phyloP scores from a whole-genome alignment of 805 yeast genomes.

The Candida odintsovae region DNA sequence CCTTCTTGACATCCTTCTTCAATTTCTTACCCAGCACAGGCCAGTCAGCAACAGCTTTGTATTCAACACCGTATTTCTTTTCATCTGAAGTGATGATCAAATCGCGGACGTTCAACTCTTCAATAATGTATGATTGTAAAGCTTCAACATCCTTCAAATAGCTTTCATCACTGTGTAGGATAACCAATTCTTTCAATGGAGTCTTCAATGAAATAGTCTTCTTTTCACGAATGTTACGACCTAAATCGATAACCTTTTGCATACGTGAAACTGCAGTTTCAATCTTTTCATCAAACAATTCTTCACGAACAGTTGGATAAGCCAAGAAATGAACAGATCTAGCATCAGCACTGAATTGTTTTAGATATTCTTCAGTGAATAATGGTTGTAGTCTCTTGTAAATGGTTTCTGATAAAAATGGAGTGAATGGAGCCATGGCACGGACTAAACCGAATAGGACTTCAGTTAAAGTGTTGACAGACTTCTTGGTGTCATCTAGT shows the following conservation, averaged over 20 bases:
- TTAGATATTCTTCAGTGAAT: slow-evolving; percentile 55
- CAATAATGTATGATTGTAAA: slow-evolving; percentile 72
- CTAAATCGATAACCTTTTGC: slow-evolving; percentile 95
- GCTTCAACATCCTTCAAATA: slow-evolving; percentile 77
- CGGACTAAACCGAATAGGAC: slow-evolving; percentile 83
- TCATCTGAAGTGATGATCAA: slow-evolving; percentile 86
- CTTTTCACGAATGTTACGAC: slow-evolving; percentile 96
- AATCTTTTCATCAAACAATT: slow-evolving; percentile 72
- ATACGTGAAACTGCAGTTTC: slow-evolving; percentile 89
- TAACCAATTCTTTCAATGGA: slow-evolving; percentile 83
- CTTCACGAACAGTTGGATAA: slow-evolving; percentile 82
- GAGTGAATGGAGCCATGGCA: slow-evolving; percentile 99
- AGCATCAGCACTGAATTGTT: slow-evolving; percentile 45
- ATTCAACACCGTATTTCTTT: slow-evolving; percentile 84
- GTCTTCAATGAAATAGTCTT: slow-evolving; percentile 89
- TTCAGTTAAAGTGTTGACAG: slow-evolving; percentile 87
- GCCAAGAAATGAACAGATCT: slow-evolving; percentile 91
- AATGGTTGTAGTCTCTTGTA: slow-evolving; percentile 66
- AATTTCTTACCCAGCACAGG: slow-evolving; percentile 96
- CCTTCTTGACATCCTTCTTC: slow-evolving; percentile 89
- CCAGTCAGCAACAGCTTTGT: slow-evolving; percentile 97
- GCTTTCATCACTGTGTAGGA: slow-evolving; percentile 69
- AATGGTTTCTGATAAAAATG: slow-evolving; percentile 87
- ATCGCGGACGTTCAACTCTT: slow-evolving; percentile 90
- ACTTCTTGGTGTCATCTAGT: slow-evolving; percentile 73